phyloP scores from a whole-genome alignment of 208 protist species.

The Phytomonas sp. region DNA sequence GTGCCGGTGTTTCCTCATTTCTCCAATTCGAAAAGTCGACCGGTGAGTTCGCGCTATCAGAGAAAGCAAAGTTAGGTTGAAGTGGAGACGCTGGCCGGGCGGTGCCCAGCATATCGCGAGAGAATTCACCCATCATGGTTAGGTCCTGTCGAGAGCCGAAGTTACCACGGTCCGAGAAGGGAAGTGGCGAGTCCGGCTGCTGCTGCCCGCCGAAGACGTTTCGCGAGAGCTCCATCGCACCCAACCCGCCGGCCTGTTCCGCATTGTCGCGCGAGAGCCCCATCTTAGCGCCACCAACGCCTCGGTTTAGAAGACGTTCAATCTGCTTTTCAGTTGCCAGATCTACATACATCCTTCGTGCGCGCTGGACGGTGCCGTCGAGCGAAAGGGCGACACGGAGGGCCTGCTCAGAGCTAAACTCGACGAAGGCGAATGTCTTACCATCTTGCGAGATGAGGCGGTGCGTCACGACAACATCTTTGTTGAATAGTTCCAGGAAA shows the following conservation, averaged over 20 bases:
- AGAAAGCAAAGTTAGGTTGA: neutral
- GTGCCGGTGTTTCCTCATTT: constrained; percentile 29
- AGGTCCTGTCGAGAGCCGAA: constrained; percentile 56
- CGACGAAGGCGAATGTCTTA: constrained; percentile 79
- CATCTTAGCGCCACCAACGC: constrained; percentile 9
- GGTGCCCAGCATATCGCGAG: constrained; percentile 64
- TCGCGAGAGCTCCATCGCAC: constrained; percentile 38
- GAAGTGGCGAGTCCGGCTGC: constrained; percentile 16
- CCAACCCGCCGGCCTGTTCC: constrained; percentile 33
- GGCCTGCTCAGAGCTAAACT: constrained; percentile 65
- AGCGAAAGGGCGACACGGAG: constrained; percentile 55
- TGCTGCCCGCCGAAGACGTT: constrained; percentile 63
- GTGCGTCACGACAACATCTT: constrained; percentile 44
- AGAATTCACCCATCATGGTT: constrained; percentile 42
- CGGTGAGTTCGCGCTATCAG: constrained; percentile 18
- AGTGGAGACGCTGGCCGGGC: constrained; percentile 32
- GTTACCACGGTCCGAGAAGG: constrained; percentile 26
- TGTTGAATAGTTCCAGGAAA: constrained; percentile 59
- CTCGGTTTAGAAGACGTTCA: constrained; percentile 53
- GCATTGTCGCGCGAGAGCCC: constrained; percentile 35
- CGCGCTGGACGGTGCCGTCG: constrained; percentile 47
- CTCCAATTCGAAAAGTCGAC: constrained; percentile 56
- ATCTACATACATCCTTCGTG: constrained; percentile 74
- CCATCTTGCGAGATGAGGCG: constrained; percentile 70
- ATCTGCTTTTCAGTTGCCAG: constrained; percentile 73